Base-by-base conservation (phyloP, 805 yeast genomes). In the Metschnikowia corniflorae region DNA sequence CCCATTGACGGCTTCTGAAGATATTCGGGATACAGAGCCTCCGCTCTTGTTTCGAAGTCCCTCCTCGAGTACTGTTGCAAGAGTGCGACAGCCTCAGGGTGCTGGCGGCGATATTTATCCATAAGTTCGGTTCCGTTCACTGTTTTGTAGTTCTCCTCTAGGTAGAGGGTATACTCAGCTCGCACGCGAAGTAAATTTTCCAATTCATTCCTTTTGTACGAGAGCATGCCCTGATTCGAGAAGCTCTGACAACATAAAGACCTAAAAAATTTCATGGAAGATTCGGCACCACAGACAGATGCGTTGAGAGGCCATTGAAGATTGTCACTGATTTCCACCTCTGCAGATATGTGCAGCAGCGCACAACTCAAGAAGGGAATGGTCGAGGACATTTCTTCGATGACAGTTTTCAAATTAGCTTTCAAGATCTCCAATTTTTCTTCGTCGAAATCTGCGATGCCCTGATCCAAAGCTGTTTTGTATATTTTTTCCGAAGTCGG, bases 111-210 rank as follows among this genome's bases (percentile, higher is more conserved):
- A 43, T 58, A 67, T 35, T 54, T 58, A 20, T 44, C 47, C 22
- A 67, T 51, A 21, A 63, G 47, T 27, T 63, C 69, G 4, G 51
- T 44, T 2, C 70, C 70, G 37, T 63, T 61, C 26, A 59, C 47
- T 3, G 57, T 51, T 36, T 51, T 58, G 42, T 61, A 63, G 43
- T 65, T 67, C 29, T 61, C 66, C 18, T 53, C 44, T 26, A 65
- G 47, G 27, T 59, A 67, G 39, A 44, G 46, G 30, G 48, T 54
- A 41, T 61, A 66, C 18, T 53, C 49, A 37, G 65, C 71, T 36
- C 61, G 62, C 5, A 40, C 43, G 2, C 43, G 40, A 4, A 64
- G 35, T 10, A 51, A 28, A 5, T 39, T 40, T 24, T 57, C 49
- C 30, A 66, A 42, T 14, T 44, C 39, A 4, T 39, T 31, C 7